These are phyloP conservation scores for Colletotrichum caudatum DNA, from an alignment of 2,329 filamentous ascomycete species.

Conservation along the genomic window DNA sequence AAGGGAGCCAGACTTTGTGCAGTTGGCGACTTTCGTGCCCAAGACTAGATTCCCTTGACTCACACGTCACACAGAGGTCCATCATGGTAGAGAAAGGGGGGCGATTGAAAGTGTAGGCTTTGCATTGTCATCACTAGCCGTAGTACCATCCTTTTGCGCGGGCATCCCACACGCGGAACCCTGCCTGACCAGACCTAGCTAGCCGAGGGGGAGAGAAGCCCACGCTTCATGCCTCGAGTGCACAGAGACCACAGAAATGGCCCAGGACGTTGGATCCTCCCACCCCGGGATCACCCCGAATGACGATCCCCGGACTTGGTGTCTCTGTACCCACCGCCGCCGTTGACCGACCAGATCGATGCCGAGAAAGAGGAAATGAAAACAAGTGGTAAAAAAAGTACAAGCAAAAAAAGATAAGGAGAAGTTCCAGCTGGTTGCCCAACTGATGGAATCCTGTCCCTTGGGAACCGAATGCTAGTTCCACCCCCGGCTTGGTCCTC, in stretches of 20 bases:
- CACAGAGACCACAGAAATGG: conserved; percentile 23
- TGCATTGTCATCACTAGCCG: conserved; percentile 23
- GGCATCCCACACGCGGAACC: conserved; percentile 5
- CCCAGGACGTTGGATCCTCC: conserved; percentile 14
- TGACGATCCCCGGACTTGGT: conserved; percentile 9
- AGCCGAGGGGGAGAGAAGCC: background rate
- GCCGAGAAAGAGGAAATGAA: conserved; percentile 32
- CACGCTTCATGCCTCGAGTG: conserved; percentile 6
- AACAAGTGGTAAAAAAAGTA: conserved; percentile 27
- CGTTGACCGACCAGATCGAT: conserved; percentile 11
- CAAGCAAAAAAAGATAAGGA: conserved; percentile 26
- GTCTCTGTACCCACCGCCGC: conserved; percentile 11
- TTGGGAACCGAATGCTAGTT: conserved; percentile 8
- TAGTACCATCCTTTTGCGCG: conserved; percentile 15
- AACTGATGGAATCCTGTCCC: conserved; percentile 5
- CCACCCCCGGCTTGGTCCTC: conserved; percentile 2
- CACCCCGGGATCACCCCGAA: conserved; percentile 5
- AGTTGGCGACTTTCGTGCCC: background rate
- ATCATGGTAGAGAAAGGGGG: background rate
- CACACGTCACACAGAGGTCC: background rate
- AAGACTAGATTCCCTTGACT: background rate
- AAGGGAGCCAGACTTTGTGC: background rate
- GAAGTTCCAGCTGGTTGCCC: conserved; percentile 1
- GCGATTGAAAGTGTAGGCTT: background rate
- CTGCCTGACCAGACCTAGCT: conserved; percentile 8